Evolutionary conservation across 2,329 filamentous ascomycete species (phyloP).

Genomic region (Stachybotrys chartarum): DNA sequence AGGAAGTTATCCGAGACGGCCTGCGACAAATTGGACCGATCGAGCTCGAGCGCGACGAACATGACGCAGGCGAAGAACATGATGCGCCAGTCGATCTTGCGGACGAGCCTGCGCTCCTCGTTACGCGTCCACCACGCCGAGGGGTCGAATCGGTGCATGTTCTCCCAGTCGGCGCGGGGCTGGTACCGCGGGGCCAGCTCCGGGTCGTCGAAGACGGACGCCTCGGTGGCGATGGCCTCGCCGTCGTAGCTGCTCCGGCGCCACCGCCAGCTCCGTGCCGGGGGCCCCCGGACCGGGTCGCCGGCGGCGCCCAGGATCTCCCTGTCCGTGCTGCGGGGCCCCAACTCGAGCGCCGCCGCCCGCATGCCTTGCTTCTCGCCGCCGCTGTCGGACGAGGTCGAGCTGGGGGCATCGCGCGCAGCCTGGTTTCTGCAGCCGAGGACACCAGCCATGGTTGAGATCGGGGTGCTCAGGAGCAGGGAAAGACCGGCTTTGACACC

Average conservation of each 20-base stretch:
- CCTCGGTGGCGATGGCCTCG: conserved; percentile 28
- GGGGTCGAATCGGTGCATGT: conserved; percentile 40
- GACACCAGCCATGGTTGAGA: background rate
- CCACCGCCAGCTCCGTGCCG: background rate
- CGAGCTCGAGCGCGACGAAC: conserved; percentile 36
- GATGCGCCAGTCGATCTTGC: conserved; percentile 33
- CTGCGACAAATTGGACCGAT: conserved; percentile 38
- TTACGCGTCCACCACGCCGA: conserved; percentile 33
- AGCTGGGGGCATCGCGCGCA: background rate
- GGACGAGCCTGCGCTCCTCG: conserved; percentile 28
- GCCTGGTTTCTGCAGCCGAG: background rate
- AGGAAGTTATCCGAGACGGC: conserved; percentile 42
- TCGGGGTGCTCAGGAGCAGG: background rate
- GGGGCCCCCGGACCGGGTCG: background rate
- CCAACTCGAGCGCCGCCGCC: background rate
- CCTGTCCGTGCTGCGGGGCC: background rate
- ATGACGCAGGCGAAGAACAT: conserved; percentile 39
- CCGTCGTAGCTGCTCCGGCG: background rate
- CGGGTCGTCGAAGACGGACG: conserved; percentile 37
- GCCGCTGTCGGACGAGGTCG: background rate
- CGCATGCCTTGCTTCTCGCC: background rate
- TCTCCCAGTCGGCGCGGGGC: conserved; percentile 27
- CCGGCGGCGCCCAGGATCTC: background rate
- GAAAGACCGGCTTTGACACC: too few relatives aligned
- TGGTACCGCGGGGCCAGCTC: conserved; percentile 29